Evolutionary conservation across 2,329 filamentous ascomycete species (phyloP).

Genomic region (Myriosclerotinia curreyana): DNA sequence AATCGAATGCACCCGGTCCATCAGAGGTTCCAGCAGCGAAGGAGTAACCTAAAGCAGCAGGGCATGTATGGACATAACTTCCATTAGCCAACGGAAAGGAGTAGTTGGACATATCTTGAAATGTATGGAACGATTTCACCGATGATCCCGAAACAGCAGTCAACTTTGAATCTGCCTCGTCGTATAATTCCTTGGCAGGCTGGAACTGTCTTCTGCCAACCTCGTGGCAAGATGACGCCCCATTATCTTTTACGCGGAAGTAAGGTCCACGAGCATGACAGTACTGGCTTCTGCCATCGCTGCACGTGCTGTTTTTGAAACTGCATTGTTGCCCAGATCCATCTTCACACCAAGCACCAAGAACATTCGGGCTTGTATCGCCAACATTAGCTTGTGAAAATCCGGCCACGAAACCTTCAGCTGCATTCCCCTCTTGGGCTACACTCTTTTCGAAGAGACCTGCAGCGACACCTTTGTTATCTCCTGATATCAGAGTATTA

Average conservation of each 20-base stretch:
- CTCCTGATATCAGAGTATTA: slow-evolving; percentile 87
- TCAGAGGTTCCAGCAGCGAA: slow-evolving; percentile 93
- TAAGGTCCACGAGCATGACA: slow-evolving; percentile 73
- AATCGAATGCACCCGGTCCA: slow-evolving; percentile 87
- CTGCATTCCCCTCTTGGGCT: slow-evolving; percentile 51
- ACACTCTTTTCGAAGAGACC: slow-evolving; percentile 76
- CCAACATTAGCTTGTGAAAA: slow-evolving; percentile 92
- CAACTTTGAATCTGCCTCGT: slow-evolving; percentile 47
- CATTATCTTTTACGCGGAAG: slow-evolving; percentile 65
- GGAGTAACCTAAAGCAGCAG: slow-evolving; percentile 83
- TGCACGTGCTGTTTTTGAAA: slow-evolving; percentile 80
- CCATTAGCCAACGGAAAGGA: slow-evolving; percentile 73
- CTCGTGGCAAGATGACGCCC: slow-evolving; percentile 71
- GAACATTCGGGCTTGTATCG: slow-evolving; percentile 84
- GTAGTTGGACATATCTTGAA: slow-evolving; percentile 75
- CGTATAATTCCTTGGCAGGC: slow-evolving; percentile 59
- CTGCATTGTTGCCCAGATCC: slow-evolving; percentile 69
- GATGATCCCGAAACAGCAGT: slow-evolving; percentile 56
- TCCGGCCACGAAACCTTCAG: slow-evolving; percentile 75
- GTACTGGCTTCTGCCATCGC: slow-evolving; percentile 62
- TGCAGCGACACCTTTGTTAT: slow-evolving; percentile 94
- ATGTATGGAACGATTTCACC: slow-evolving; percentile 82
- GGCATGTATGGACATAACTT: slow-evolving; percentile 68
- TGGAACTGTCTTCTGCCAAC: slow-evolving; percentile 70
- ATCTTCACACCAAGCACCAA: slow-evolving; percentile 87